Percentiles rank a stretch among this genome's conserved stretches.
Conservation (phyloP, 371 early-diverging fungal genomes). For the Massospora cicadina region DNA sequence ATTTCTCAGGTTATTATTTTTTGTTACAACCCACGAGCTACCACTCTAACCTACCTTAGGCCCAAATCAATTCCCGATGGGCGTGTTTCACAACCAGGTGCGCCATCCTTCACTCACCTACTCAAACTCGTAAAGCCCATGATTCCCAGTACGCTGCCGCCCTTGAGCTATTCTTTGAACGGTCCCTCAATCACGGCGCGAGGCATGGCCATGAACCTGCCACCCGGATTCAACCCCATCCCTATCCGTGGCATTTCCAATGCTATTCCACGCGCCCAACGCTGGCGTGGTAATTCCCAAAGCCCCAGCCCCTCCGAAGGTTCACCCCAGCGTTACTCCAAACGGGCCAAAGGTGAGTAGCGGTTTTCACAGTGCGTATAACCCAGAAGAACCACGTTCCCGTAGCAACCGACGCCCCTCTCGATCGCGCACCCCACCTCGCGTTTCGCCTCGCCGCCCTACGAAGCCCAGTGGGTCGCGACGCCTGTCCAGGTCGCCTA, state of each 20-base stretch:
- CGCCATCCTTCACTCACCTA: neutral
- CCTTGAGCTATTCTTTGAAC: neutral
- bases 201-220: neutral
- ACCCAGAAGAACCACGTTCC: neutral
- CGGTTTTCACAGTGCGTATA: neutral
- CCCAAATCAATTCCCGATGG: neutral
- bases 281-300: neutral
- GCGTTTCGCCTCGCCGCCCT: neutral
- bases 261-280: neutral
- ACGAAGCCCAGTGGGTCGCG: neutral
- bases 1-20: neutral
- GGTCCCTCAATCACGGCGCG: neutral
- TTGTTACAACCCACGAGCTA: neutral
- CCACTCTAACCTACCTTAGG: too few species aligned
- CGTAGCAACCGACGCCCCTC: neutral
- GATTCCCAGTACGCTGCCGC: neutral
- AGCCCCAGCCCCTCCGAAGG: neutral
- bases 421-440: neutral
- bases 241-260: neutral
- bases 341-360: neutral
- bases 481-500: neutral
- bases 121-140: neutral
- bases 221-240: neutral
- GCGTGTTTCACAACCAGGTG: neutral
- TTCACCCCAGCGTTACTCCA: neutral